phyloP scores from a whole-genome alignment of 2,329 filamentous ascomycete species.

The Cercospora citrullina region DNA sequence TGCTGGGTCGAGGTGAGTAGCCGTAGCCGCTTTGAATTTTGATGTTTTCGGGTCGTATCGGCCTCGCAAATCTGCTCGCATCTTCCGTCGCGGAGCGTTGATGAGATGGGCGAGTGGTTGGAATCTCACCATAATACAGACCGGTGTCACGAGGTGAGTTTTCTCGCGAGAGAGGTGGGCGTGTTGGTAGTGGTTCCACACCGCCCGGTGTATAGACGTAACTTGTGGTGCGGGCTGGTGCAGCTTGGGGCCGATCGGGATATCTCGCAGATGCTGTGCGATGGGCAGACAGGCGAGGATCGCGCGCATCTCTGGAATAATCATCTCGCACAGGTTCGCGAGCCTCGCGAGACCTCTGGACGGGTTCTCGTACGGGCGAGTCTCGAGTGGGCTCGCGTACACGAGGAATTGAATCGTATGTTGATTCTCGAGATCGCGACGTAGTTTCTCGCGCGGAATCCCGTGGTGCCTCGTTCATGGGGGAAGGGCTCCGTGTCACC shows the following conservation, averaged over 20 bases:
- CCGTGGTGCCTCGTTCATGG: slow-evolving; percentile 16
- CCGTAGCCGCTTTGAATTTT: slow-evolving; percentile 33
- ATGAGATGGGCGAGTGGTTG: slow-evolving; percentile 29
- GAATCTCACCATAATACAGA: slow-evolving; percentile 30
- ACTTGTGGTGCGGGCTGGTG: slow-evolving; percentile 30
- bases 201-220: slow-evolving; percentile 33
- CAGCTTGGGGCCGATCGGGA: slow-evolving; percentile 22
- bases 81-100: slow-evolving; percentile 35
- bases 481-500: slow-evolving; percentile 34
- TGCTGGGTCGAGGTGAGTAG: slow-evolving; percentile 16
- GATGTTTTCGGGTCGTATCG: slow-evolving; percentile 42
- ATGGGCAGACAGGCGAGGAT: slow-evolving; percentile 14
- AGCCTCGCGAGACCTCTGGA: slow-evolving; percentile 8
- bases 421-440: slow-evolving; percentile 3
- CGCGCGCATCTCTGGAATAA: slow-evolving; percentile 7
- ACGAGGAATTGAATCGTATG: slow-evolving; percentile 5
- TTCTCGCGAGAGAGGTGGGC: slow-evolving; percentile 18
- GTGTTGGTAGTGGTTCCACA: slow-evolving; percentile 25
- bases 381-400: background rate
- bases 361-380: background rate
- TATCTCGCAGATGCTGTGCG: slow-evolving; percentile 32
- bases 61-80: slow-evolving; percentile 35
- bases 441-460: slow-evolving; percentile 15
- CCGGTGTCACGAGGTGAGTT: slow-evolving; percentile 18
- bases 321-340: background rate